Percentiles rank a stretch among this genome's conserved stretches.
Conservation (phyloP, 345 rosid genomes). For the Stellera chamaejasme region DNA sequence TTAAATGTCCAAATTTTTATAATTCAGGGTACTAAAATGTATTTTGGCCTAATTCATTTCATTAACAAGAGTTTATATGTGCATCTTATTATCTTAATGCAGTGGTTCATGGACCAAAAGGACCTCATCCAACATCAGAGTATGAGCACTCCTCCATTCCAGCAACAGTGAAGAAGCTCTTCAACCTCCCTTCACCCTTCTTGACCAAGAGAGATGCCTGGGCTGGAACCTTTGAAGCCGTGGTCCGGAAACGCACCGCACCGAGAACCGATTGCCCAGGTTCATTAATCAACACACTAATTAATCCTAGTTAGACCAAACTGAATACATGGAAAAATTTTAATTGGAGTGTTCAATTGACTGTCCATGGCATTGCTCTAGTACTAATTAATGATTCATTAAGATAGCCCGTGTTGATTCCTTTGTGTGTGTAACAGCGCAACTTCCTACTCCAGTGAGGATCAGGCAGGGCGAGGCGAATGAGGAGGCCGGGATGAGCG, state of each 20-base stretch:
- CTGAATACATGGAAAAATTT: too few relatives aligned
- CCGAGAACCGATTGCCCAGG: constrained; percentile 92
- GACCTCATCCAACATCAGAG: constrained; percentile 74
- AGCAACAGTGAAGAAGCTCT: constrained; percentile 77
- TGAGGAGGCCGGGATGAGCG: constrained; percentile 56
- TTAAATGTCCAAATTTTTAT: too few relatives aligned
- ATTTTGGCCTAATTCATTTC: too few relatives aligned
- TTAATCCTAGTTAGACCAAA: not conserved
- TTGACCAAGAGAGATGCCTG: constrained; percentile 80
- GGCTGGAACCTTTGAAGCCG: constrained; percentile 80
- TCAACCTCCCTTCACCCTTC: constrained; percentile 55
- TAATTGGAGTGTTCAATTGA: too few relatives aligned
- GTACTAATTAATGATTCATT: too few relatives aligned
- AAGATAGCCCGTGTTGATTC: not conserved
- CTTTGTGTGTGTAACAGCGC: constrained; percentile 19
- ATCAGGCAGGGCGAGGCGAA: constrained; percentile 56
- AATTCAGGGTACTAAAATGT: too few relatives aligned
- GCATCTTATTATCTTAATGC: constrained; percentile 19
- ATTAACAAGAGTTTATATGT: too few relatives aligned
- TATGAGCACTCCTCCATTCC: constrained; percentile 93
- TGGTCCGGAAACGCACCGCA: constrained; percentile 38
- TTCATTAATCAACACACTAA: not conserved
- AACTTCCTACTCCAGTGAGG: constrained; percentile 47
- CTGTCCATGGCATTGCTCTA: not conserved
- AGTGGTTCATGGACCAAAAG: constrained; percentile 86